A percentile compares a stretch with the other conserved stretches of the same genome.
Evolutionary conservation across 495 filamentous ascomycete species (phyloP).

Genomic region (Aspergillus carlsbadensis): DNA sequence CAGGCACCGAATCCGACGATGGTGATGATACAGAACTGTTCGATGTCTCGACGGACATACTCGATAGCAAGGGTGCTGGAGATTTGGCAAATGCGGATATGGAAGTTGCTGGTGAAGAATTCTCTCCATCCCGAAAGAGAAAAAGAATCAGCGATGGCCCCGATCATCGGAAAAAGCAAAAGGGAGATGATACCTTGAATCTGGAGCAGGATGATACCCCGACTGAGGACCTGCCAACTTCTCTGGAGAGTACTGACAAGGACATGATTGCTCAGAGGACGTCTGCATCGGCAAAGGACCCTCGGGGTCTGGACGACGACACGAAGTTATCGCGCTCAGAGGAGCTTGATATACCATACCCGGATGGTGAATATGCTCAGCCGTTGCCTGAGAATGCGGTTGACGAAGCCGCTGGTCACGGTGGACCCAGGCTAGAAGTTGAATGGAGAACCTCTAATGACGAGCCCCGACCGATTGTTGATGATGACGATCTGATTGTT

Average conservation of each 20-base stretch:
- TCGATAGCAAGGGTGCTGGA: constrained; percentile 2
- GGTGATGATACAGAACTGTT: constrained; percentile 50
- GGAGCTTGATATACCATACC: constrained; percentile 1
- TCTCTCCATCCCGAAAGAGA: constrained; percentile 59
- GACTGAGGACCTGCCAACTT: background rate
- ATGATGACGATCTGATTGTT: constrained; percentile 63
- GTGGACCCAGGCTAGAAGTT: constrained; percentile 48
- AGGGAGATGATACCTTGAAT: constrained; percentile 76
- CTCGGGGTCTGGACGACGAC: background rate
- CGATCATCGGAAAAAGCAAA: constrained; percentile 65
- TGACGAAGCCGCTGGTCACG: constrained; percentile 11
- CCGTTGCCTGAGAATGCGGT: background rate
- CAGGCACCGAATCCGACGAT: constrained; percentile 61
- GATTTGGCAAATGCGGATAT: background rate
- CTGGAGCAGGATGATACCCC: constrained; percentile 28
- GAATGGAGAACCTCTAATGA: constrained; percentile 61
- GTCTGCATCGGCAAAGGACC: background rate
- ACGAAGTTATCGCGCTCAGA: background rate
- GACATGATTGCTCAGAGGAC: background rate
- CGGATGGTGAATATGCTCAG: background rate
- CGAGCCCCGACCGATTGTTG: constrained; percentile 61
- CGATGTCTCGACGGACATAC: constrained; percentile 10
- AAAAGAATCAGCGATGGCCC: constrained; percentile 64
- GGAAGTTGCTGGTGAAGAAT: background rate
- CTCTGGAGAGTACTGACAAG: background rate